Evolutionary conservation across 2,329 filamentous ascomycete genomes (phyloP), one percentile per base, ranked within the genome.

Genomic region (Hysterium pulicare): DNA sequence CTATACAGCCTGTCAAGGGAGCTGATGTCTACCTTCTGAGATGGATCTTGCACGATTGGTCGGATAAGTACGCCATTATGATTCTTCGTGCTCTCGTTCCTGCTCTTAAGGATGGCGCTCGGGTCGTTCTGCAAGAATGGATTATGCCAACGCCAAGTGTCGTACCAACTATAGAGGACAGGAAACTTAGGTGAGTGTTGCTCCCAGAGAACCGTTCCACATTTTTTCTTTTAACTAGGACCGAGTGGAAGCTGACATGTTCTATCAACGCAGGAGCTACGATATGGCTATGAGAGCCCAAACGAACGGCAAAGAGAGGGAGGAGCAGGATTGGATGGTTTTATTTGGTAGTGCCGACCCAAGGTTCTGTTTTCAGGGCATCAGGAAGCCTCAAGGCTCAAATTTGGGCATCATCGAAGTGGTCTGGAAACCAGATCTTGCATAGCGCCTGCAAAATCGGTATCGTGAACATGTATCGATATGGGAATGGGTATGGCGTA

Each of bases 21-120:
- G 59, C 59, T 10, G 49, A 50, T 31, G 51, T 53, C 21, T 70
- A 66, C 42, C 44, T 69, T 10, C 52, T 69, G 24, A 58, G 64
- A 16, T 55, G 54, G 33, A 51, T 67, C 13, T 46, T 67, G 21
- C 67, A 69, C 45, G 64, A 70, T 42, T 68, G 62, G 63, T 48
- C 55, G 7, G 61, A 67, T 43, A 47, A 50, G 20, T 57, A 67
- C 21, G 56, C 54, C 21, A 44, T 56, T 11, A 51, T 45, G n/a
- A 65, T 69, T 32, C 46, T 48, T 17, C 32, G 28, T 19, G 30
- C 32, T 28, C 28, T 46, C 24, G 40, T 48, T 38, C 43, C 46
- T 22, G 46, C 44, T 8, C 33, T 48, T 17, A 43, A 46, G 33
- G 36, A 43, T 13, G 46, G 46, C 19, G 43, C 46, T 9, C 35